These are phyloP conservation scores for Trametes cubensis DNA, from an alignment of 768 basidiomycete genomes.

Conservation along the genomic window DNA sequence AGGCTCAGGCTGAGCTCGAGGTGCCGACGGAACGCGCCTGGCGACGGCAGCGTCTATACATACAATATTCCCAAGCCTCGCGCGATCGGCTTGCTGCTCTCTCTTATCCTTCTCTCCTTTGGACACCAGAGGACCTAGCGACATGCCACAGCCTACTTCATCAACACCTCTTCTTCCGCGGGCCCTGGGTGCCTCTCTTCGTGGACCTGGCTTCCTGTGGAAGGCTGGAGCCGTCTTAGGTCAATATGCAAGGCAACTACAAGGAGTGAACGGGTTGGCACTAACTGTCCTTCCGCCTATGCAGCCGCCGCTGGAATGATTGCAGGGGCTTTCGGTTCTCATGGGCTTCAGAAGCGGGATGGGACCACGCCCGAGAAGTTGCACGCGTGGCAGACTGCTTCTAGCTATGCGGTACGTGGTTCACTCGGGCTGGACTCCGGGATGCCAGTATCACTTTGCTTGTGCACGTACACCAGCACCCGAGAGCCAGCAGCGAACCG, in stretches of 20 bases:
- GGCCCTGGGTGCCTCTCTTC: constrained; percentile 5
- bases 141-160: constrained; percentile 29
- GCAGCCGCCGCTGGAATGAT: constrained; percentile 54
- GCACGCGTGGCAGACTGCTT: constrained; percentile 63
- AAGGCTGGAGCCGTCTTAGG: constrained; percentile 33
- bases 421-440: not conserved
- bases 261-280: not conserved
- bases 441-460: not conserved
- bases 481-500: not conserved
- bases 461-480: not conserved
- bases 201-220: constrained; percentile 30
- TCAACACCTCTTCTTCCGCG: constrained; percentile 33
- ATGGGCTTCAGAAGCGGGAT: constrained; percentile 52
- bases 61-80: too few relatives aligned
- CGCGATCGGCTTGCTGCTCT: too few relatives aligned
- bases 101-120: too few relatives aligned
- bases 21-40: too few relatives aligned
- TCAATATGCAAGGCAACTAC: not conserved
- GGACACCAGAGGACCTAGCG: too few relatives aligned
- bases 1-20: too few relatives aligned
- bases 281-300: not conserved
- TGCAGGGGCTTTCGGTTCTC: constrained; percentile 70
- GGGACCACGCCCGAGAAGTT: constrained; percentile 55
- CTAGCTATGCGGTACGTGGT: constrained; percentile 60
- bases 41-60: too few relatives aligned